Base-by-base conservation (phyloP, 2,329 filamentous ascomycete species). In the Rutstroemia sydowiana region DNA sequence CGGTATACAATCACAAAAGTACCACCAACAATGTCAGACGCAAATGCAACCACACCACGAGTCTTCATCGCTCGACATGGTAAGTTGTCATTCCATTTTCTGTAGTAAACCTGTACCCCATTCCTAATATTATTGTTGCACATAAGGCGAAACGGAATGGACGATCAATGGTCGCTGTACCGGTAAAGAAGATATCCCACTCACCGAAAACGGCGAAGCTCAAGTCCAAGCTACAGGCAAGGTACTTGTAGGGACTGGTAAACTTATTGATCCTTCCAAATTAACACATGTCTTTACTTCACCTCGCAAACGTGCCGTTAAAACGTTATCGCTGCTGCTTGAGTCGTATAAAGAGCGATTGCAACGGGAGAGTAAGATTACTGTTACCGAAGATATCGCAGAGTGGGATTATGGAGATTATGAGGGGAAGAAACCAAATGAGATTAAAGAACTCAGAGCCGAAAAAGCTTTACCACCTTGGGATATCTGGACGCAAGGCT, bases 331-430 rank as follows among this genome's bases (percentile, higher is more conserved):
- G 37, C 57, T 71, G 16, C 61, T 74, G 1, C 67, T 72, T 16
- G 65, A 62, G 8, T 51, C 54, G 16, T 31, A 40, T n/a, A 46
- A 48, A 28, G 45, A 46, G 10, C 32, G 48, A n/a, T 40, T 59
- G 48, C 45, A 56, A 47, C 47, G 42, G 36, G 57, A 58, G 44
- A 55, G 53, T 2, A 68, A 67, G 48, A 63, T 72, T 14, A 65
- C 46, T 7, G 31, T 75, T 31, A 80, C 75, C 1, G 73, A 72
- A 48, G 66, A 68, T 26, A 66, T 75, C 20, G 66, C 70, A 1
- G 73, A 75, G 59, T 75, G 73, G 73, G 65, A 71, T 57, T 75
- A 75, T 62, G 73, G 69, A n/a, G 58, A 62, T 39, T 75, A 75
- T 53, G 72, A 76, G 58, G 73, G 72, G 1, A 56, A 73, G 48